These are phyloP conservation scores for Rhexocercosporidium sp. DNA, from an alignment of 2,329 filamentous ascomycete genomes.

Conservation along the genomic window DNA sequence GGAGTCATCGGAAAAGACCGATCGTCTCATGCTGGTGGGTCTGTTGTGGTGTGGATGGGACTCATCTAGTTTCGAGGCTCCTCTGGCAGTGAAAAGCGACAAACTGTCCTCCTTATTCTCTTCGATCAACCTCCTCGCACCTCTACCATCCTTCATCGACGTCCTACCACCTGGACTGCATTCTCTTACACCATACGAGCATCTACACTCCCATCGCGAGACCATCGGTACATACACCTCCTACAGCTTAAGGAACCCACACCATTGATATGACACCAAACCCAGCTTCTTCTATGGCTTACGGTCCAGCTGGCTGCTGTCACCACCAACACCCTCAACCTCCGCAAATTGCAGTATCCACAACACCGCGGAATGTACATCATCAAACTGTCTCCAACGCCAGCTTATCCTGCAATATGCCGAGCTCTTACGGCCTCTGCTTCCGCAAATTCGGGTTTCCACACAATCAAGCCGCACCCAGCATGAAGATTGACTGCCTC, in stretches of 20 bases:
- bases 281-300: conserved; percentile 4
- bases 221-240: conserved; percentile 1
- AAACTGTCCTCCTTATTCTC: conserved; percentile 4
- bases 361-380: not conserved
- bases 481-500: conserved; percentile 2
- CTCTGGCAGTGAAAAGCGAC: conserved; percentile 4
- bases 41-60: conserved; percentile 9
- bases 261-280: not conserved
- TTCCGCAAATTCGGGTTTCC: not conserved
- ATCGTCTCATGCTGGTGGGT: conserved; percentile 5
- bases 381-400: not conserved
- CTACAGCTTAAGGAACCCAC: not conserved
- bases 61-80: conserved; percentile 5
- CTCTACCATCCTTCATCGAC: conserved; percentile 5
- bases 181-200: conserved; percentile 6
- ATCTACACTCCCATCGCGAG: not conserved
- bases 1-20: conserved; percentile 6
- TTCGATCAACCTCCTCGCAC: conserved; percentile 5
- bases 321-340: not conserved
- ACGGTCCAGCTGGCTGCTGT: conserved; percentile 3
- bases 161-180: conserved; percentile 1
- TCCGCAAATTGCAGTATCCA: not conserved
- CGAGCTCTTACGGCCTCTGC: conserved; percentile 5
- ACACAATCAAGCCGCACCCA: conserved; percentile 3
- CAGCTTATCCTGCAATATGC: conserved; percentile 2